Base-by-base conservation (phyloP, 2,329 filamentous ascomycete species). In the Exophiala bonariae region DNA sequence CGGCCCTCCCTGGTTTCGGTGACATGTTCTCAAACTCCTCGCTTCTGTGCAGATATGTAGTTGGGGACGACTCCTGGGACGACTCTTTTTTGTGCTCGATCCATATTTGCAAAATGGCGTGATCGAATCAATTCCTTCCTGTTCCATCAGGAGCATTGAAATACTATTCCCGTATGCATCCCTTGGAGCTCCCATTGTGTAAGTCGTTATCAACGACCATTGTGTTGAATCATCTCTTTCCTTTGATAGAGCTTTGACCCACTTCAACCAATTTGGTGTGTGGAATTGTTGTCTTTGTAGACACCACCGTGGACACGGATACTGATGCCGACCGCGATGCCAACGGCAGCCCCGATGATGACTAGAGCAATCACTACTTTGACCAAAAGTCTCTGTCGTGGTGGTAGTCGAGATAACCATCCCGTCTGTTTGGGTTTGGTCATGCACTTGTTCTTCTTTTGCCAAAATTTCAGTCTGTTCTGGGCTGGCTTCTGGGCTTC, bases 301-400 rank as follows among this genome's bases (percentile, higher is more conserved):
- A 72, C 66, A 4, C 69, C 66, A n/a, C 69, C 70, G 22, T 69
- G 67, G 1, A 73, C 68, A 2, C 68, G 68, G 17, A 63, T 63
- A 2, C 69, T 70, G 47, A 74, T 71, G 3, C 72, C 70, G 49
- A 75, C 52, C 8, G 70, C 72, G 48, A 75, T 66, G 4, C 66
- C 72, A 14, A 74, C 66, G 63, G 71, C 71, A 13, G 61, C 62
- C 4, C 71, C 71, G 16, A 73, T 52, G 6, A 69, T 64, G 10
- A 72, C 47, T n/a, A 73, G 41, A 1, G 69, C 72, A 41, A 75
- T 63, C 10, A 65, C 48, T 1, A 63, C 56, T 49, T 73, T 73
- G 31, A 73, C 56, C 4, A 58, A 52, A 47, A 74, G 52, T 10
- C 64, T 63, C 51, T 72, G 68, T 39, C 58, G 62, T 30, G 56